These are phyloP conservation scores for Trichaptum fuscoviolaceum DNA, from an alignment of 768 basidiomycete genomes.

Conservation along the genomic window DNA sequence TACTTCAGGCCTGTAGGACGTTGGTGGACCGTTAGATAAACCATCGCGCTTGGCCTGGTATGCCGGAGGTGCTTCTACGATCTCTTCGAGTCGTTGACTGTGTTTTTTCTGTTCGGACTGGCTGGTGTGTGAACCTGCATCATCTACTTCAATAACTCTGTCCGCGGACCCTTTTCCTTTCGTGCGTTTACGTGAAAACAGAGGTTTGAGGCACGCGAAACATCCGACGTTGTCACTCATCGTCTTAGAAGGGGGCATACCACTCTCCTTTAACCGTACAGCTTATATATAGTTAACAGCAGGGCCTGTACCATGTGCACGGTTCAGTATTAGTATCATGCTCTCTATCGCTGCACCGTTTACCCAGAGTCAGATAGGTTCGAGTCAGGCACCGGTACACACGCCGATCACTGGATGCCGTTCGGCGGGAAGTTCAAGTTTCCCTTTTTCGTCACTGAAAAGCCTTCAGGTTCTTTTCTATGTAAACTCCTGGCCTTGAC, in stretches of 20 bases:
- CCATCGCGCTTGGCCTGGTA: neutral
- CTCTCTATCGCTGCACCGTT: neutral
- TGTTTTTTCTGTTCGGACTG: neutral
- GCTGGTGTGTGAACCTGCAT: neutral
- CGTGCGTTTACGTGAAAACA: neutral
- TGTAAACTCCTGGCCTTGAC: too few species aligned
- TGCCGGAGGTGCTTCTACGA: neutral
- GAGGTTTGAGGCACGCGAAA: neutral
- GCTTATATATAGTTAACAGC: neutral
- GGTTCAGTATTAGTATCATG: neutral
- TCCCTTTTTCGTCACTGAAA: neutral
- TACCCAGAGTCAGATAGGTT: neutral
- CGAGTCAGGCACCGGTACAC: neutral
- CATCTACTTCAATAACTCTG: neutral
- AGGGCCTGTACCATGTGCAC: neutral
- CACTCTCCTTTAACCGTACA: neutral
- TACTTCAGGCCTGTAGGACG: conserved; percentile 13
- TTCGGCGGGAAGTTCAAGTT: too few species aligned
- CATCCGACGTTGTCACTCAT: neutral
- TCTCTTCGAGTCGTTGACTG: neutral
- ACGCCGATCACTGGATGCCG: neutral
- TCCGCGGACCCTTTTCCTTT: neutral
- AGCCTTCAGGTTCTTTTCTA: neutral
- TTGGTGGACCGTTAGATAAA: neutral
- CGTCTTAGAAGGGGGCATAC: neutral